Conservation (phyloP, 2,329 filamentous ascomycete species). For the Penicillium sp. region DNA sequence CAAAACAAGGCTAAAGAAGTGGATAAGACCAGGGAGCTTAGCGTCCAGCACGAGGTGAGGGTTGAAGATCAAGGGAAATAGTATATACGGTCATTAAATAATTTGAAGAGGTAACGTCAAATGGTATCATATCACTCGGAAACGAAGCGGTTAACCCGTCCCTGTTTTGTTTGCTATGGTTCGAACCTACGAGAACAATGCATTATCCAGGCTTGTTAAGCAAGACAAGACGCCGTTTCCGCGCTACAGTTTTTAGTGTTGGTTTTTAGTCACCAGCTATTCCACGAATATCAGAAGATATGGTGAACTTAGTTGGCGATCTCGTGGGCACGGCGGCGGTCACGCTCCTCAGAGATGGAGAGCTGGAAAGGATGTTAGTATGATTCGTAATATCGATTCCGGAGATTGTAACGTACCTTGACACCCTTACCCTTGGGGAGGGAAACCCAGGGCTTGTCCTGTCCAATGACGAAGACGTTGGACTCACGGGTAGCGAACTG, state of each 20-base stretch:
- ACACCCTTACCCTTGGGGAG: slow-evolving; percentile 99
- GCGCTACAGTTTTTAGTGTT: slow-evolving; percentile 33
- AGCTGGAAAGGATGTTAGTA: slow-evolving; percentile 55
- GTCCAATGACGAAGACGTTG: slow-evolving; percentile 99
- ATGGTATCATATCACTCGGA: slow-evolving; percentile 35
- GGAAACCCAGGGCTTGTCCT: slow-evolving; percentile 98
- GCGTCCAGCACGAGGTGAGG: not conserved
- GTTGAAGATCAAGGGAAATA: slow-evolving; percentile 4
- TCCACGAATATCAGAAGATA: slow-evolving; percentile 25
- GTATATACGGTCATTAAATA: slow-evolving; percentile 27
- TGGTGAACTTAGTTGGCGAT: slow-evolving; percentile 49
- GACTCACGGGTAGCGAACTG: slow-evolving; percentile 97
- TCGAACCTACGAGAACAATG: slow-evolving; percentile 33
- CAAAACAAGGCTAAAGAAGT: not conserved
- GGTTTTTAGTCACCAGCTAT: slow-evolving; percentile 23
- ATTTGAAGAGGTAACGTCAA: slow-evolving; percentile 29
- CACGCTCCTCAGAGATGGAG: slow-evolving; percentile 97
- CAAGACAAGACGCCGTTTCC: slow-evolving; percentile 41
- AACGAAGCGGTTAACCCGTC: slow-evolving; percentile 28
- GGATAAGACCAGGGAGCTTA: not conserved
- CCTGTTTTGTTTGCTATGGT: slow-evolving; percentile 35
- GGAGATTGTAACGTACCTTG: slow-evolving; percentile 57
- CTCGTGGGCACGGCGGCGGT: slow-evolving; percentile 80
- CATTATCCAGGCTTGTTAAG: slow-evolving; percentile 35
- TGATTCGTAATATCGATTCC: not conserved